Evolutionary conservation across 768 basidiomycete species (phyloP).

Genomic region (Crucibulum laeve): DNA sequence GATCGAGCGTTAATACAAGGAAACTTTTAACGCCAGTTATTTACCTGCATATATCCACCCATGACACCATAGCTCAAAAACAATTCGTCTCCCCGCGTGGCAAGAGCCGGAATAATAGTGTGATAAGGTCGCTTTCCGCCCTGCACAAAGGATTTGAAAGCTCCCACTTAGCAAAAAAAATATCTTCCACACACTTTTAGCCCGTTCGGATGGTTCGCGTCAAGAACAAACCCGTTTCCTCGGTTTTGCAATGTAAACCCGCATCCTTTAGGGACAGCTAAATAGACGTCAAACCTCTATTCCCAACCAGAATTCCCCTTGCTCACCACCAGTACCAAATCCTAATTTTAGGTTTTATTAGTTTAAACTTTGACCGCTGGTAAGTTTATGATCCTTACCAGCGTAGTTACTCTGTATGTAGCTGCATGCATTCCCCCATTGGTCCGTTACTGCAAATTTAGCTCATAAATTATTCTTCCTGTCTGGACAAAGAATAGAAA

Average conservation of each 20-base stretch:
- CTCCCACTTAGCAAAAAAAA: background rate
- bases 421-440: slow-evolving; percentile 89
- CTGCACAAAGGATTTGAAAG: slow-evolving; percentile 22
- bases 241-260: slow-evolving; percentile 97
- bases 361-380: background rate
- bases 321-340: slow-evolving; percentile 81
- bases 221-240: slow-evolving; percentile 78
- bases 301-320: background rate
- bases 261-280: slow-evolving; percentile 88
- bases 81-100: slow-evolving; percentile 70
- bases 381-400: slow-evolving; percentile 36
- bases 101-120: slow-evolving; percentile 92
- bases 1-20: background rate
- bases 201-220: slow-evolving; percentile 80
- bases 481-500: background rate
- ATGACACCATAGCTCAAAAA: slow-evolving; percentile 90
- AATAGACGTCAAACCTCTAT: background rate
- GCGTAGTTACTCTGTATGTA: slow-evolving; percentile 87
- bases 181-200: slow-evolving; percentile 47
- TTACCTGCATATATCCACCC: slow-evolving; percentile 87
- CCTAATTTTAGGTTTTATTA: slow-evolving; percentile 38
- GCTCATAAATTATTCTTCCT: background rate
- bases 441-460: slow-evolving; percentile 56
- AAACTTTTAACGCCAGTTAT: background rate
- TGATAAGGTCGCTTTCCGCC: slow-evolving; percentile 85